These are phyloP conservation scores for Ogataea thermomethanolica DNA, from an alignment of 805 yeast genomes.

Conservation along the genomic window DNA sequence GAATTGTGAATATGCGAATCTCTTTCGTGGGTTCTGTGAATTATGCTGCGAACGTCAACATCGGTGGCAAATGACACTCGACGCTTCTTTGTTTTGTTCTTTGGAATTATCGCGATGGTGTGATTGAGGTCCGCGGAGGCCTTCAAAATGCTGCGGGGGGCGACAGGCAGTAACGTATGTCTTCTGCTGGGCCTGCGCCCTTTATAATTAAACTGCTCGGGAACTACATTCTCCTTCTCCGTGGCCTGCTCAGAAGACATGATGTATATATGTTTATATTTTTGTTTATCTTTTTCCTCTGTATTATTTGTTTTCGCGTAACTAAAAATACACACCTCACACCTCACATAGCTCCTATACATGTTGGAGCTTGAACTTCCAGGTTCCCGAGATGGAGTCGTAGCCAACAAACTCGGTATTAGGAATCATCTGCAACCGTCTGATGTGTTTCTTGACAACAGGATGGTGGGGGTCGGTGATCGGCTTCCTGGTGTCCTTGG, in stretches of 20 bases:
- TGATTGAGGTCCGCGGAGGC: constrained; percentile 30
- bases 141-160: constrained; percentile 40
- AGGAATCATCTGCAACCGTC: constrained; percentile 57
- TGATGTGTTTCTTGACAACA: constrained; percentile 62
- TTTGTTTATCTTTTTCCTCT: constrained; percentile 5
- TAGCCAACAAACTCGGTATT: constrained; percentile 68
- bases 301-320: constrained; percentile 4
- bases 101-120: constrained; percentile 38
- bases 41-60: constrained; percentile 55
- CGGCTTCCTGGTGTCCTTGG: constrained; percentile 65
- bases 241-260: not conserved
- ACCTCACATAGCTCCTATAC: constrained; percentile 21
- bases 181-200: constrained; percentile 26
- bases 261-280: constrained; percentile 1
- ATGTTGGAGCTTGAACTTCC: constrained; percentile 57
- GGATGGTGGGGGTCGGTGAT: constrained; percentile 78
- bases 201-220: constrained; percentile 9
- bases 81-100: constrained; percentile 34
- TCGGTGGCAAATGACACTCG: constrained; percentile 78
- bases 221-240: constrained; percentile 15
- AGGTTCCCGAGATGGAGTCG: constrained; percentile 70
- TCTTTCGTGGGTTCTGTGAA: constrained; percentile 37
- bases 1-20: not conserved
- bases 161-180: constrained; percentile 32
- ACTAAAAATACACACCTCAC: constrained; percentile 5